Base-by-base conservation (phyloP, 257 asterid genomes). In the Capsicum pubescens region DNA sequence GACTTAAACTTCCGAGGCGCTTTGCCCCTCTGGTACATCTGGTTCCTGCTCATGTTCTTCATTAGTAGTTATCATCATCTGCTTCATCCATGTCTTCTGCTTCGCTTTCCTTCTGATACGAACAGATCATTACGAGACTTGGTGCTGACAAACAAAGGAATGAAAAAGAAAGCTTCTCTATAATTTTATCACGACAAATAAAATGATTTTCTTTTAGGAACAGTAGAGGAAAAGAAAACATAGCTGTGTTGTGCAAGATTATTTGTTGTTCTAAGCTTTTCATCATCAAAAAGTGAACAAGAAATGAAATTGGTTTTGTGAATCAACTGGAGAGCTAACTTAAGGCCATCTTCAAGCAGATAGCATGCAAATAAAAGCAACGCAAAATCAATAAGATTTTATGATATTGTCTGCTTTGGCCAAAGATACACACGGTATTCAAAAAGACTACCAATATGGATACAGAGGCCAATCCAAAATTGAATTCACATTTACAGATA, bases 31-130 rank as follows among this genome's bases (percentile, higher is more conserved):
- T 60, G 86, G 91, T 86, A 83, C 91, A 90, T 92, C 97, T 8
- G 89, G 71, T 83, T 90, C 97, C 78, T 88, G 93, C 48, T 95
- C 97, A 85, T 85, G 90, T 86, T 94, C 99, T 4, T 81, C 92
- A 95, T 26, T 26, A 26, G 32, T 91, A 95, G 7, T 91, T 93
- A 74, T 93, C 97, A 79, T 89, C 90, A 81, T 89, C 88, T 10
- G 54, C 87, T 67, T 89, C 90, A 85, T 85, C 88, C 54, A 26
- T 46, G 64, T 83, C 88, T 3, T 39, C 44, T 39, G 4, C 44
- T 39, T 55, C 10, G 54, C 54, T 89, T 89, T 46, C 87, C 90
- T 83, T 88, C 91, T 89, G 87, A 66, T 11, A 81, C 64, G 57
- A 79, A 84, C 46, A 63, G 42, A 17, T 8, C 7, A 48, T 26